Percentiles rank a stretch among this genome's conserved stretches.
phyloP scores from a whole-genome alignment of 768 basidiomycete genomes.

The Mycena galericulata region DNA sequence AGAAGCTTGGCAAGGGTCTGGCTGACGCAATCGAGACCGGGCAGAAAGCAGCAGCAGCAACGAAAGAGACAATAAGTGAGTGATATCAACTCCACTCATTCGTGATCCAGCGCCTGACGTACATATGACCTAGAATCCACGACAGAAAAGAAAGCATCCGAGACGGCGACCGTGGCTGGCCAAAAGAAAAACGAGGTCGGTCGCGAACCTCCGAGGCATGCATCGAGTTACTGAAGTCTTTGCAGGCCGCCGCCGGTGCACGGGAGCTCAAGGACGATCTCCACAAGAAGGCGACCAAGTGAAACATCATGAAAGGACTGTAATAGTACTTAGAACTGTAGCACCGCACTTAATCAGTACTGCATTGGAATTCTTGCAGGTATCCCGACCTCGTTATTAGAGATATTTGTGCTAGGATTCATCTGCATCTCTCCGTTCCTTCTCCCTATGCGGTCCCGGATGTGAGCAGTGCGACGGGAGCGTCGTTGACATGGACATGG shows the following conservation, averaged over 20 bases:
- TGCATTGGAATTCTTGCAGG: no score
- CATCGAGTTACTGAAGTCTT: background rate
- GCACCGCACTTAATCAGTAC: no score
- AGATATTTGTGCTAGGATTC: no score
- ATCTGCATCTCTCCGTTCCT: no score
- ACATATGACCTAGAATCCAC: slow-evolving; percentile 46
- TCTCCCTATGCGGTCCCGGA: no score
- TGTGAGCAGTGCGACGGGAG: no score
- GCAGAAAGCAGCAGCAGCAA: slow-evolving; percentile 53
- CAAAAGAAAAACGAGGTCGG: slow-evolving; percentile 39
- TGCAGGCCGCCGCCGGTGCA: slow-evolving; percentile 49
- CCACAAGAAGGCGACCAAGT: slow-evolving; percentile 41
- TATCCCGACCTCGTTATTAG: no score
- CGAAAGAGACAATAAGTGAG: slow-evolving; percentile 58
- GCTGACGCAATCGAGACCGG: slow-evolving; percentile 62
- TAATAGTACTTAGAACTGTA: background rate
- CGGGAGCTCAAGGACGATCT: slow-evolving; percentile 51
- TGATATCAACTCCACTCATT: background rate
- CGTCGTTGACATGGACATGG: no score
- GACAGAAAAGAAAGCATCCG: slow-evolving; percentile 50
- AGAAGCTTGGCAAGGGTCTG: slow-evolving; percentile 56
- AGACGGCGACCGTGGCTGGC: slow-evolving; percentile 38
- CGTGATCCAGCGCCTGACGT: background rate
- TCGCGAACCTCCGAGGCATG: background rate
- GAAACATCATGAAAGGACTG: background rate